These are phyloP conservation scores for Xerocomellus amylosporus DNA, from an alignment of 768 basidiomycete species.

Conservation along the genomic window DNA sequence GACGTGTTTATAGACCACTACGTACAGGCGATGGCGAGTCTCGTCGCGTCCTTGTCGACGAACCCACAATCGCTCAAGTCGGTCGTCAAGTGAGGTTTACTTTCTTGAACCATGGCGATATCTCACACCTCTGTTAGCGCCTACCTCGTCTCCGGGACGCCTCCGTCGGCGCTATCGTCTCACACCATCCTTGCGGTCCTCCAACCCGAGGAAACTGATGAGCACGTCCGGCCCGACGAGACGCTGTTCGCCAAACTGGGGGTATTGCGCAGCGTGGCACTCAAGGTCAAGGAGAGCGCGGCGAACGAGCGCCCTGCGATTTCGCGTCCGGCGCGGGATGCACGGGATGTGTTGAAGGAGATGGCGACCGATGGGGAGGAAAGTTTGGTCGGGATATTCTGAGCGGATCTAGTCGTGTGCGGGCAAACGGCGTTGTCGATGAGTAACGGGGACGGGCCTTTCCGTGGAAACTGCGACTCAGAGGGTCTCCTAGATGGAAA, in stretches of 20 bases:
- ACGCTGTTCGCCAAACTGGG: constrained; percentile 65
- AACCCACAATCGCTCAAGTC: constrained; percentile 62
- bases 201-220: constrained; percentile 42
- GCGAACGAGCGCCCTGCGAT: constrained; percentile 69
- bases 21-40: constrained; percentile 55
- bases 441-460: no score
- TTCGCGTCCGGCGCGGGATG: constrained; percentile 78
- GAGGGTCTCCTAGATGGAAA: no score
- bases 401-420: background rate
- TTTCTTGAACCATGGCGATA: background rate
- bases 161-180: constrained; percentile 60
- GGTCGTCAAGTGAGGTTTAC: constrained; percentile 58
- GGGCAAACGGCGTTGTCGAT: no score
- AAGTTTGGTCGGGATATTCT: constrained; percentile 28
- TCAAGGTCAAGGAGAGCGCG: constrained; percentile 69
- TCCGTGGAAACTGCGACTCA: no score
- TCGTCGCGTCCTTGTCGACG: constrained; percentile 62
- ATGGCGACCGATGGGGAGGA: constrained; percentile 28
- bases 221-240: constrained; percentile 15
- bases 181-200: constrained; percentile 59
- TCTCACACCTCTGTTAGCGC: constrained; percentile 38
- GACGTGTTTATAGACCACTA: constrained; percentile 55
- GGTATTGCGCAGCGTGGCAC: constrained; percentile 58
- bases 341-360: constrained; percentile 62
- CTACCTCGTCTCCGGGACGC: constrained; percentile 65